Base-by-base conservation (phyloP, 2,329 filamentous ascomycete genomes). In the Chaetomium sp. region DNA sequence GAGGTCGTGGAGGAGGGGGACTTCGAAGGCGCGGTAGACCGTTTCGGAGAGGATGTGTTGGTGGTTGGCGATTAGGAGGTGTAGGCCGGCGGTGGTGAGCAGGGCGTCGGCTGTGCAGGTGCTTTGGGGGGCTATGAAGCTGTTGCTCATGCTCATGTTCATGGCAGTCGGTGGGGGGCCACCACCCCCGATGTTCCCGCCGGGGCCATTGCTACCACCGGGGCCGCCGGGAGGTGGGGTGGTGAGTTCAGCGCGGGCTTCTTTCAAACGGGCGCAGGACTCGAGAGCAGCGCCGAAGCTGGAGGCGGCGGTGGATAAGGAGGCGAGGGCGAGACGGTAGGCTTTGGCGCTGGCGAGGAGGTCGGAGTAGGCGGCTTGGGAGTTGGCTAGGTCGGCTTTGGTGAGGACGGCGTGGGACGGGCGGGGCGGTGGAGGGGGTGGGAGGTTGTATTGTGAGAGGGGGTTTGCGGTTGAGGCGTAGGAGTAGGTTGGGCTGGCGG, bases 11-110 rank as follows among this genome's bases (percentile, higher is more conserved):
- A 87, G 74, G 27, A 87, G 72, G 4, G 84, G 84, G 40, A 87
- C 82, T 69, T 87, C 84, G 67, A 87, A 87, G 56, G 76, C 77
- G 53, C 84, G 76, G 69, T 87, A 87, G 7, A 87, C 81, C 0
- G 82, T 86, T 70, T 87, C 84, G 60, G 78, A 81, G 3, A 87
- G 76, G 63, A 87, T 87, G 66, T 86, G 82, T 68, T 86, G 81
- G 72, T 87, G 84, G 70, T 87, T 87, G 46, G 84, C 84, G 56
- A 86, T 75, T 19, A 87, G 75, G 64, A 87, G 82, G 66, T 87
- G 84, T 42, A 87, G 76, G 38, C 84, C 84, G 37, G 81, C 80
- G 10, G 82, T 80, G 35, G 81, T 77, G 57, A 87, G 72, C 45
- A 87, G 73, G 52, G 77, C 76, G 69, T 86, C 82, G 12, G 83